Conservation (phyloP, 2,329 filamentous ascomycete species). For the Botrytis paeoniae region DNA sequence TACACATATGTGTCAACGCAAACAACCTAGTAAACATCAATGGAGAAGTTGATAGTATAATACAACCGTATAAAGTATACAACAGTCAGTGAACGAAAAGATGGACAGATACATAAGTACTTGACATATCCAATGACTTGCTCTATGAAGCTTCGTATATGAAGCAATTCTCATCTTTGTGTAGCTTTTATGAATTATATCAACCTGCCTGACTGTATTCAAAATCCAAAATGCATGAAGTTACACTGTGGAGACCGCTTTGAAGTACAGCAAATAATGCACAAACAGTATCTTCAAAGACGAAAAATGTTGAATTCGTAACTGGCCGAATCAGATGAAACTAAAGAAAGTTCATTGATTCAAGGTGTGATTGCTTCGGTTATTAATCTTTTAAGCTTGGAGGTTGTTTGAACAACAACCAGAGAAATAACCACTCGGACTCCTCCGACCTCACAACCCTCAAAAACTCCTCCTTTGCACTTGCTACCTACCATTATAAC, state of each 20-base stretch:
- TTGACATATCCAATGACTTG: neutral
- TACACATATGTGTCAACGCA: neutral
- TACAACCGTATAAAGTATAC: neutral
- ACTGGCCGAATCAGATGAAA: neutral
- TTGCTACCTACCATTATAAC: neutral
- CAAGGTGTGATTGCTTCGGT: neutral
- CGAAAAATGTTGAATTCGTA: neutral
- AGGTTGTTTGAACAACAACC: neutral
- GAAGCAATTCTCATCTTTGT: neutral
- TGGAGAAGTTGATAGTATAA: neutral
- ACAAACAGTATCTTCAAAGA: neutral
- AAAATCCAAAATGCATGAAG: neutral
- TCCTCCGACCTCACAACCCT: neutral
- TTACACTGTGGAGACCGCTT: neutral
- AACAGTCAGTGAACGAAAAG: neutral
- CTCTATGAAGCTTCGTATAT: neutral
- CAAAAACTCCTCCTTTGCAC: neutral
- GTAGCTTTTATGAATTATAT: neutral
- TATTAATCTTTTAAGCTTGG: neutral
- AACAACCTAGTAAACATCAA: neutral
- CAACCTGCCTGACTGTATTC: neutral
- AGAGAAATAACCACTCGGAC: neutral
- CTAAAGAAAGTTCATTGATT: neutral
- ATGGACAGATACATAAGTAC: neutral
- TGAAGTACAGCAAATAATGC: no score